Evolutionary conservation across 371 early-diverging fungal genomes (phyloP), one percentile per base, ranked within the genome.

Genomic region (Mortierella sp.): DNA sequence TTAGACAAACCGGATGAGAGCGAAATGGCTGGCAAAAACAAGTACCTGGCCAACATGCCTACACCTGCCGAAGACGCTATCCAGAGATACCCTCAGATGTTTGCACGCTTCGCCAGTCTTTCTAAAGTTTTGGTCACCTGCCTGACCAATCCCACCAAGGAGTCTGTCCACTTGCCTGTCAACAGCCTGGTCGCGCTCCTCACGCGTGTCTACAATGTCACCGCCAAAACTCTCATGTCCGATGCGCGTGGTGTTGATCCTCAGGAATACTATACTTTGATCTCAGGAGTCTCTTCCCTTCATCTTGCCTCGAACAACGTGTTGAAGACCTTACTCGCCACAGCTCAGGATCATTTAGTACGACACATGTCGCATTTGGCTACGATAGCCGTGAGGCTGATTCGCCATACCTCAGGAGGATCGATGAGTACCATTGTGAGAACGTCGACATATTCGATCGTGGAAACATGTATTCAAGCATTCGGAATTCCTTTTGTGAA

Each of bases 121-220:
- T 64, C 76, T 46, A 68, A 64, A 39, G 67, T 56, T 2, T 30
- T 72, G 56, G 59, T 67, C 31, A 64, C 73, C 23, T 67, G 73
- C 31, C n/a, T 72, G 54, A 67, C 67, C 27, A 67, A 67, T 47
- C 67, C 73, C 6, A 72, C 73, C 51, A 72, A 72, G 51, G 73
- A 72, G 3, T 54, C 73, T 16, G 73, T 72, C 2, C 73, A 72
- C 34, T 46, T 74, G 19, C 76, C 76, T 2, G 61, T 74, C 55
- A 74, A 74, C 69, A 74, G 53, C 51, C n/a, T 74, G 8, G 46
- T 74, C 13, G 69, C 76, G 23, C 76, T 74, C n/a, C 45, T 74
- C 61, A 64, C 76, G 28, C 55, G 76, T 5, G 53, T 69, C 31
- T 74, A 61, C 62, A 54, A 61, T 21, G 54, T 69, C 58, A 68